Evolutionary conservation across 495 filamentous ascomycete genomes (phyloP).

Genomic region (Corynascus novoguineensis): DNA sequence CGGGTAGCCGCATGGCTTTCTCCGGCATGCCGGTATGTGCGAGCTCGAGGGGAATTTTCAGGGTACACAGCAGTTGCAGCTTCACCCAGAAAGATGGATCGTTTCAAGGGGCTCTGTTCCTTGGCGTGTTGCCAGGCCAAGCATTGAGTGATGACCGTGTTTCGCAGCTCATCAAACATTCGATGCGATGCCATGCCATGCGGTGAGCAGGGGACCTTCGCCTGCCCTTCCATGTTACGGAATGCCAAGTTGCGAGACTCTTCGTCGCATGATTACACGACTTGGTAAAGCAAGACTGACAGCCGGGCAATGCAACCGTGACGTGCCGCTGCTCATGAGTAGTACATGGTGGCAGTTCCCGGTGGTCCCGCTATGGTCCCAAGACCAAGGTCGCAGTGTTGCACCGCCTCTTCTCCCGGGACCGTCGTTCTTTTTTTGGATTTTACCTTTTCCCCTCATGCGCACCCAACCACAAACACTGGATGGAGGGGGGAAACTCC

Average conservation of each 20-base stretch:
- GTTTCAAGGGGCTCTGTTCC: neutral
- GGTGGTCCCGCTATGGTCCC: neutral
- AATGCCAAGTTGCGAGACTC: no score
- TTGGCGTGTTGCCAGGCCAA: neutral
- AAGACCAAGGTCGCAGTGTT: constrained; percentile 12
- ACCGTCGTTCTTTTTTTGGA: constrained; percentile 34
- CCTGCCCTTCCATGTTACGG: neutral
- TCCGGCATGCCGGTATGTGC: neutral
- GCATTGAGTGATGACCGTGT: neutral
- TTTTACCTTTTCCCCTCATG: constrained; percentile 28
- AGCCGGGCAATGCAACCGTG: constrained; percentile 9
- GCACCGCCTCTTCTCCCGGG: constrained; percentile 28
- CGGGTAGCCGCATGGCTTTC: constrained; percentile 5
- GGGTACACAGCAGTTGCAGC: neutral
- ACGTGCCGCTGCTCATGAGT: constrained; percentile 5
- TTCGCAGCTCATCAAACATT: neutral
- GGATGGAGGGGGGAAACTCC: constrained; percentile 1
- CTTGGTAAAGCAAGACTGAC: neutral
- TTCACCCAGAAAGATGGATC: constrained; percentile 2
- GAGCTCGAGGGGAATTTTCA: constrained; percentile 9
- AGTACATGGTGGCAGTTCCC: constrained; percentile 7
- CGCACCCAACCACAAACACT: constrained; percentile 14
- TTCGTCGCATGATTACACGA: neutral
- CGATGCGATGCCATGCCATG: neutral
- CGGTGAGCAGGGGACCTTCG: neutral